Base-by-base conservation (phyloP, 169 alveolate species). In the Plasmodium ovale region DNA sequence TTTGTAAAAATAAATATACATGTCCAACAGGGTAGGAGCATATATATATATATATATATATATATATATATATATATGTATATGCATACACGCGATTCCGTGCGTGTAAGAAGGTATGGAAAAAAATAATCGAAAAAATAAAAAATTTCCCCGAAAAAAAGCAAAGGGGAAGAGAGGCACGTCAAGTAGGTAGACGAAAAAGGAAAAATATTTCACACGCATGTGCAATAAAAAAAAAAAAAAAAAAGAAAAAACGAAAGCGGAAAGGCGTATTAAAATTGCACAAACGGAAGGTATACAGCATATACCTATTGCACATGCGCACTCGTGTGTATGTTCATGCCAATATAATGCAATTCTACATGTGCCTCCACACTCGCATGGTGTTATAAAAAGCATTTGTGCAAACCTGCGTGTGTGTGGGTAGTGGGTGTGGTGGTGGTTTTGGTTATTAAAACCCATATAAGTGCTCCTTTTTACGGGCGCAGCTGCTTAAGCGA, bases 401-500 rank as follows among this genome's bases (percentile, higher is more conserved):
- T n/a, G n/a, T n/a, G n/a, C n/a, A n/a, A n/a, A n/a, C n/a, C n/a
- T n/a, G n/a, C n/a, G n/a, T n/a, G n/a, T n/a, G n/a, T n/a, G n/a
- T n/a, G n/a, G n/a, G n/a, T n/a, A n/a, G n/a, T n/a, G n/a, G n/a
- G n/a, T n/a, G n/a, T n/a, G n/a, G n/a, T n/a, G n/a, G n/a, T n/a
- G n/a, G n/a, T n/a, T n/a, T n/a, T n/a, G n/a, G n/a, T n/a, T n/a
- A n/a, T n/a, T n/a, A n/a, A n/a, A n/a, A n/a, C n/a, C n/a, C n/a
- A n/a, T n/a, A n/a, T n/a, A n/a, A n/a, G n/a, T n/a, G n/a, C n/a
- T n/a, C n/a, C n/a, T n/a, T n/a, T n/a, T n/a, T n/a, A n/a, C n/a
- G n/a, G n/a, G n/a, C n/a, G n/a, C n/a, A n/a, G n/a, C 19, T 6
- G 23, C 3, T 56, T 23, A 74, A 33, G 53, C 90, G 27, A 60